Evolutionary conservation across 805 yeast genomes (phyloP).

Genomic region (Tanozyma kutaoensis): DNA sequence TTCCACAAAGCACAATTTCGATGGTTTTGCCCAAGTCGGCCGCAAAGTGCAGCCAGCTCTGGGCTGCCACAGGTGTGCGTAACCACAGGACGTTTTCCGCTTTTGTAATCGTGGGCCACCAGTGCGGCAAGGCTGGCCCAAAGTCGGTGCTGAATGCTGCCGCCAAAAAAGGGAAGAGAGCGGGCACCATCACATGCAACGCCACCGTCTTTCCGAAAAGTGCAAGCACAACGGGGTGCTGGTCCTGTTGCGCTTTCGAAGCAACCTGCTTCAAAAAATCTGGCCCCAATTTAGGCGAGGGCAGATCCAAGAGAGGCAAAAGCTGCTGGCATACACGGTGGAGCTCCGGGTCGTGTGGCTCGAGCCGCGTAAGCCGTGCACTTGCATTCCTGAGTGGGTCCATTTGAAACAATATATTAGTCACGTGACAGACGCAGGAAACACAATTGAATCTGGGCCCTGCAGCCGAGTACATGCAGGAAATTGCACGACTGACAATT

Average conservation of each 20-base stretch:
- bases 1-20: no score
- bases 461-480: slow-evolving; percentile 1
- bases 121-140: no score
- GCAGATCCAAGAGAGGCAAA: slow-evolving; percentile 3
- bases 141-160: no score
- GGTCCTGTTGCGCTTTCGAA: slow-evolving; percentile 1
- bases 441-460: slow-evolving; percentile 2
- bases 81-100: no score
- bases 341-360: slow-evolving; percentile 1
- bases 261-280: slow-evolving; percentile 7
- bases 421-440: slow-evolving; percentile 2
- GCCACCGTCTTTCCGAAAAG: neutral
- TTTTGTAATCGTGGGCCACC: no score
- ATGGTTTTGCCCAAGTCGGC: no score
- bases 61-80: no score
- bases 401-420: slow-evolving; percentile 1
- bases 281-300: slow-evolving; percentile 4
- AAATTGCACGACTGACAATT: no score
- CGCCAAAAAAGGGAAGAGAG: no score
- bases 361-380: slow-evolving; percentile 4
- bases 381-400: no score
- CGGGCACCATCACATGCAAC: slow-evolving; percentile 1
- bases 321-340: slow-evolving; percentile 4
- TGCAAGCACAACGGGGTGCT: neutral
- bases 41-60: no score